Base-by-base conservation (phyloP, 495 filamentous ascomycete genomes). In the Trichoderma reesei region DNA sequence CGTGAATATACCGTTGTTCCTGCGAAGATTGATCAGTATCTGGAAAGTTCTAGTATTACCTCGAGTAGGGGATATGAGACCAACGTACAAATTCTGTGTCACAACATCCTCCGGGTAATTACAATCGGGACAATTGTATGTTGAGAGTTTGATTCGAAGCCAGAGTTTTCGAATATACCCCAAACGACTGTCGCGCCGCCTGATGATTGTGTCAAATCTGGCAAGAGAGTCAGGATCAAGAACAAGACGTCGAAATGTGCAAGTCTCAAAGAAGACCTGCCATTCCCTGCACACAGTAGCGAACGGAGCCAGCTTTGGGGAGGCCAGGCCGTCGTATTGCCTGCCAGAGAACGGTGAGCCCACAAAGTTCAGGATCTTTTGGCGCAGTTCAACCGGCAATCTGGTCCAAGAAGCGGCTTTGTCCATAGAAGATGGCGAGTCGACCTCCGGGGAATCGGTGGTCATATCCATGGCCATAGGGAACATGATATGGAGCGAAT, bases 201-300 rank as follows among this genome's bases (percentile, higher is more conserved):
- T 60, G 11, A 60, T 10, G 56, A 60, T 20, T 60, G 56, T 31
- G 26, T 16, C 26, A 60, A 60, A 60, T 9, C 36, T 31, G 31
- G 10, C 9, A 31, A 60, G 11, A 39, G 56, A 60, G n/a, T 60
- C 56, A 10, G 56, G 56, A 36, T 60, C 20, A 16, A 60, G 33
- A 18, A 60, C 56, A 39, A 60, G 56, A 60, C 56, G 56, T 8
- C 56, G 56, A 34, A 60, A 60, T 60, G 56, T 60, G 36, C 56
- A 10, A 37, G 56, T 20, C 56, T 60, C 56, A 34, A 60, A 60
- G 56, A 60, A 60, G 31, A 37, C 31, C n/a, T 60, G 56, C 56
- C 56, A 60, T 60, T 39, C 56, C 31, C 3, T 0, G 37, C 56
- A 60, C 56, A 60, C 56, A 4, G 56, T 6, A 60, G 56, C 56